phyloP scores from a whole-genome alignment of 768 basidiomycete species.

The Tricholoma hemisulphureum region DNA sequence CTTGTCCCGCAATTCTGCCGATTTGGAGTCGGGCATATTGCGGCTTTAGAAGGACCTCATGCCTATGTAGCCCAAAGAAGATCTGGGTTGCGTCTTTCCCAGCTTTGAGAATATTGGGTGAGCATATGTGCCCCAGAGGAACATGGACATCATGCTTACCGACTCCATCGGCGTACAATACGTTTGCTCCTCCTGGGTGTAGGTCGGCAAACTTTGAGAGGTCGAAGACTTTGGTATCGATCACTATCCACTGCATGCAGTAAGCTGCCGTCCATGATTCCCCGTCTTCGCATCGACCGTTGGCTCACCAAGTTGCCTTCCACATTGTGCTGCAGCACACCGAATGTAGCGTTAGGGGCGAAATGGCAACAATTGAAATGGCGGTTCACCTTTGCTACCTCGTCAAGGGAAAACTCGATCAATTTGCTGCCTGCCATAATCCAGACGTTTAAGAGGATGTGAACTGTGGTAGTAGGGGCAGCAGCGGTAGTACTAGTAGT shows the following conservation, averaged over 20 bases:
- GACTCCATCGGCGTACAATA: conserved; percentile 63
- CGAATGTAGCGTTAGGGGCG: background rate
- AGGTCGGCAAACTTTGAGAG: conserved; percentile 77
- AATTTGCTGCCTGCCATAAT: conserved; percentile 5
- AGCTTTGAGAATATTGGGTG: conserved; percentile 34
- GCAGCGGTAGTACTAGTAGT: too few relatives aligned
- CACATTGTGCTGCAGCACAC: conserved; percentile 72
- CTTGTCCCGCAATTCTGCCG: conserved; percentile 58
- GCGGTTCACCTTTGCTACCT: conserved; percentile 63
- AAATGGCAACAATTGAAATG: background rate
- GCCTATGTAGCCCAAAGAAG: conserved; percentile 85
- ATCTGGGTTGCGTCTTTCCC: conserved; percentile 76
- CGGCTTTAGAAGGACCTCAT: conserved; percentile 73
- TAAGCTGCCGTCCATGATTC: background rate
- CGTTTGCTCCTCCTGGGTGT: conserved; percentile 82
- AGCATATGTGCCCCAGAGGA: background rate
- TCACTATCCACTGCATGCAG: conserved; percentile 65
- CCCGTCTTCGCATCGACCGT: background rate
- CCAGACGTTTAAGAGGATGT: too few relatives aligned
- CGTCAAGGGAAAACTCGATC: conserved; percentile 51
- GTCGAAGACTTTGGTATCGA: conserved; percentile 82
- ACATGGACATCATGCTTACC: conserved; percentile 45
- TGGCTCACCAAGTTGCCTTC: conserved; percentile 72
- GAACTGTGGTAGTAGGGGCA: too few relatives aligned
- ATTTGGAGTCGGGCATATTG: conserved; percentile 72